A percentile compares a stretch with the other conserved stretches of the same genome.
These are phyloP conservation scores for Xylaria grammica DNA, from an alignment of 495 filamentous ascomycete species.

Conservation along the genomic window DNA sequence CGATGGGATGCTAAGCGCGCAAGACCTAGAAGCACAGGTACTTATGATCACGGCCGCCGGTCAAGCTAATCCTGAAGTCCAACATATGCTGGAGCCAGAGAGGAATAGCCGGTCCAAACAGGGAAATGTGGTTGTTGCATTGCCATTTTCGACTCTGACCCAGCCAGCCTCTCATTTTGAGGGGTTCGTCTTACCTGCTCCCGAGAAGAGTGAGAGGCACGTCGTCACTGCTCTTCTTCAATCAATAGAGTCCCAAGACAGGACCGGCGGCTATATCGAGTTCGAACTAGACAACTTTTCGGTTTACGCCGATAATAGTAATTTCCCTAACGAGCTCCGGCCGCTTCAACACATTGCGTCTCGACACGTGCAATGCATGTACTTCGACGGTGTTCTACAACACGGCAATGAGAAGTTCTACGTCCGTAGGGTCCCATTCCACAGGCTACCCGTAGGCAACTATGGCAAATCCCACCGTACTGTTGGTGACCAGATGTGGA, in stretches of 20 bases:
- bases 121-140: constrained; percentile 26
- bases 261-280: constrained; percentile 42
- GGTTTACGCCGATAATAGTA: constrained; percentile 48
- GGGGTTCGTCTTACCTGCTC: constrained; percentile 28
- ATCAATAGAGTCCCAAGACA: neutral
- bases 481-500: constrained; percentile 62
- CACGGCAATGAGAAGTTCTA: constrained; percentile 48
- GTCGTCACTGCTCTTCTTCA: constrained; percentile 37
- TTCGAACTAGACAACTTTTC: constrained; percentile 57
- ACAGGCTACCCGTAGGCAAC: constrained; percentile 65
- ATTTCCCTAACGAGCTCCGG: constrained; percentile 53
- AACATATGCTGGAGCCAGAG: neutral
- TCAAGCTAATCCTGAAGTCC: neutral
- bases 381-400: constrained; percentile 66
- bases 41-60: neutral
- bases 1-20: no score
- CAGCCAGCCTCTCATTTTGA: constrained; percentile 31
- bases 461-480: constrained; percentile 58
- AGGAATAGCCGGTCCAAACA: neutral
- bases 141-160: constrained; percentile 35
- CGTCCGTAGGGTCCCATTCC: constrained; percentile 60
- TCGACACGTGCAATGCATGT: constrained; percentile 44
- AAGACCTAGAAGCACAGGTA: no score
- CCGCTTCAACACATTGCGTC: constrained; percentile 56
- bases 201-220: constrained; percentile 29